These are phyloP conservation scores for Penicillium glabrum DNA, from an alignment of 2,329 filamentous ascomycete genomes.

Conservation along the genomic window DNA sequence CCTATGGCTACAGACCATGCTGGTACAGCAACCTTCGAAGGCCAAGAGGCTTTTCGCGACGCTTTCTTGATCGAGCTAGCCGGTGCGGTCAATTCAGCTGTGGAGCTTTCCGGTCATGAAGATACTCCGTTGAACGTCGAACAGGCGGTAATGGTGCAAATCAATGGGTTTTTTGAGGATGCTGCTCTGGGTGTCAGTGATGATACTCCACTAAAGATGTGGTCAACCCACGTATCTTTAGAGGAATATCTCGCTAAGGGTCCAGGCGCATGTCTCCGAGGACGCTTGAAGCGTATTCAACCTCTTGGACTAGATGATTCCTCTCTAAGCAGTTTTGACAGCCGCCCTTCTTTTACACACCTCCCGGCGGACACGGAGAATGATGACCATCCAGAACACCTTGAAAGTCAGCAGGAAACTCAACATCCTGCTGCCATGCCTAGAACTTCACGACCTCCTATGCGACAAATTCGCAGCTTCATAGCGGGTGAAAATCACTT, in stretches of 20 bases:
- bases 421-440: not conserved
- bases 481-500: constrained; percentile 8
- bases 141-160: constrained; percentile 57
- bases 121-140: constrained; percentile 53
- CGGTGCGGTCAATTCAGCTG: constrained; percentile 18
- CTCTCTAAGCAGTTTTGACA: constrained; percentile 32
- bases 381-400: not conserved
- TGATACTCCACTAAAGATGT: constrained; percentile 34
- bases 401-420: constrained; percentile 1
- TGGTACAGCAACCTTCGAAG: constrained; percentile 32
- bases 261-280: constrained; percentile 55
- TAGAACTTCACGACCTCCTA: constrained; percentile 15
- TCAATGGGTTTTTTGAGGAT: constrained; percentile 64
- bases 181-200: constrained; percentile 54
- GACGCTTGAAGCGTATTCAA: constrained; percentile 46
- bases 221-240: constrained; percentile 30
- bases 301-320: constrained; percentile 28
- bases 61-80: constrained; percentile 27
- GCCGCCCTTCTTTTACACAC: constrained; percentile 24
- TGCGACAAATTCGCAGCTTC: constrained; percentile 27
- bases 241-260: constrained; percentile 57
- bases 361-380: constrained; percentile 9
- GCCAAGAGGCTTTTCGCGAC: constrained; percentile 27
- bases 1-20: constrained; percentile 33
- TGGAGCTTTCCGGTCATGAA: constrained; percentile 25